phyloP scores from a whole-genome alignment of 139 green algal species.

The Parachlorella kessleri region DNA sequence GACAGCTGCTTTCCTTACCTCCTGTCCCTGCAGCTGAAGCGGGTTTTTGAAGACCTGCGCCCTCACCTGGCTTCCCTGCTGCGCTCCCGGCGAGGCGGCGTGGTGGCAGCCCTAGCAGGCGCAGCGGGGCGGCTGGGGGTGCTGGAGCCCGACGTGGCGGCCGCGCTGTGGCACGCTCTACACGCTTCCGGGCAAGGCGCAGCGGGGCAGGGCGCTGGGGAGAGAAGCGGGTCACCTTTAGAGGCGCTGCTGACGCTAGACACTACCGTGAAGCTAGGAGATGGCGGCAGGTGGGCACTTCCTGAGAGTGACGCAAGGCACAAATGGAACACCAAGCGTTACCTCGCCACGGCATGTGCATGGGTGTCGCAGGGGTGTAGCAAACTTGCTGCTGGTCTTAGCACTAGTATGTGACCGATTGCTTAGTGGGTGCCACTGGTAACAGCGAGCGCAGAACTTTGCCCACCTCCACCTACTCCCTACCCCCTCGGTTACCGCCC shows the following conservation, averaged over 20 bases:
- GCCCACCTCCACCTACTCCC: too few species aligned
- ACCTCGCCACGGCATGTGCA: too few species aligned
- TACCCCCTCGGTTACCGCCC: too few species aligned
- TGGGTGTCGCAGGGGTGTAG: too few species aligned
- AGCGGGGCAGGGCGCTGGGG: neutral
- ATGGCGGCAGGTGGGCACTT: slow-evolving; percentile 12
- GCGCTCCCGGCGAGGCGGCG: slow-evolving; percentile 53
- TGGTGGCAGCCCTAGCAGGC: slow-evolving; percentile 71
- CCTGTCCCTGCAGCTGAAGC: slow-evolving; percentile 44
- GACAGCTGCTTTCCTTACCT: too few species aligned
- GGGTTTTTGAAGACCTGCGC: slow-evolving; percentile 57
- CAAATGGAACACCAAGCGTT: too few species aligned
- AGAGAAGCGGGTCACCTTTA: neutral
- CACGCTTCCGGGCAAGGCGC: slow-evolving; percentile 2
- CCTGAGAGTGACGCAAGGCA: too few species aligned
- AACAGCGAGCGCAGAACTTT: too few species aligned
- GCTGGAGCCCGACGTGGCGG: slow-evolving; percentile 16
- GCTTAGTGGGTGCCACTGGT: too few species aligned
- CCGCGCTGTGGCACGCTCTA: slow-evolving; percentile 30
- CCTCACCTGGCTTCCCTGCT: slow-evolving; percentile 60
- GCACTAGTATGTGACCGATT: too few species aligned
- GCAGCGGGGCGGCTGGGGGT: slow-evolving; percentile 35
- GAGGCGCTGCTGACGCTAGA: slow-evolving; percentile 42
- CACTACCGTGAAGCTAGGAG: slow-evolving; percentile 11
- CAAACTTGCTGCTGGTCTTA: too few species aligned